Evolutionary conservation across 192 early-diverging fungal species (phyloP), one percentile per base, ranked within the genome.

Genomic region (Entomortierella lignicola): DNA sequence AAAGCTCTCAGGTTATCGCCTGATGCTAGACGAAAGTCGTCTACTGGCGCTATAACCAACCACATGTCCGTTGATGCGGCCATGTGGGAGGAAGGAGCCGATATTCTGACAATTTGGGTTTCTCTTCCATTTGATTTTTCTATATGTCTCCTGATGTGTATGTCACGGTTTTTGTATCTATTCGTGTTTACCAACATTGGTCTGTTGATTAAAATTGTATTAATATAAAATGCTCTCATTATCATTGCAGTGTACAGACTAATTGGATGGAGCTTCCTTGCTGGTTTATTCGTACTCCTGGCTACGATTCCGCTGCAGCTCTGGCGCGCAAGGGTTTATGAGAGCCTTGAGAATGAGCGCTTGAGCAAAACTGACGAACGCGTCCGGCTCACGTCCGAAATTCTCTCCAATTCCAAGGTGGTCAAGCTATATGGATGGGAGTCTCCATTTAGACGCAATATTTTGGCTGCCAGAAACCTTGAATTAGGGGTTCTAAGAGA

Each of bases 351-450:
- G 60, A 72, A 84, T 21, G 44, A 61, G 1, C 71, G 77, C 6
- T 41, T 84, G n/a, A 56, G 71, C 41, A 30, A 66, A n/a, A 84
- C 80, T 25, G 82, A 84, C 43, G 66, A 75, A 53, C 82, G 82
- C 15, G 72, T 84, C 4, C 70, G 77, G 0, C 17, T 81, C 11
- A 67, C 73, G 7, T 71, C 79, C 20, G 82, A 84, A 31, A 56
- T 69, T 18, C 31, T 84, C 4, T 61, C 77, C 10, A 74, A 60
- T 5, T 68, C 70, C 67, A 84, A 84, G 25, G 67, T 84, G 39
- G 72, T 84, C 58, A 84, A 84, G 41, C 67, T 84, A 8, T 75
- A 84, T n/a, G 82, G 77, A 34, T 84, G 82, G 82, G 74, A 77
- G 48, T 30, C 44, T n/a, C 32, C 74, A 1, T 69, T 77, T 29